phyloP scores from a whole-genome alignment of 2,329 filamentous ascomycete genomes.

The Trichoderma atrobrunneum region DNA sequence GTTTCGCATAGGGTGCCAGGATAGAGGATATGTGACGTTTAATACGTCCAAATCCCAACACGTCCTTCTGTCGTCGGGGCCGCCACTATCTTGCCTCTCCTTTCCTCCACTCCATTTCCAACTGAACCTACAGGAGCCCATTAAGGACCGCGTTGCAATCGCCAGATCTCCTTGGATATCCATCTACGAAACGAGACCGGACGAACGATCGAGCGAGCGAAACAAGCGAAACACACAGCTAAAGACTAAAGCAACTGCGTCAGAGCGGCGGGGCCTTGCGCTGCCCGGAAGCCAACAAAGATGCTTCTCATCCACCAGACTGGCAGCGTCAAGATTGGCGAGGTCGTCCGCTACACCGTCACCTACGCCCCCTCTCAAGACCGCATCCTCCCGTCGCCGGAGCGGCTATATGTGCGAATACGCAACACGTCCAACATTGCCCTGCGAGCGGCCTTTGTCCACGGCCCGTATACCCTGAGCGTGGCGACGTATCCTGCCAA shows the following conservation, averaged over 20 bases:
- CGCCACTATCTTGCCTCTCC: not conserved
- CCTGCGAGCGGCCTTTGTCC: conserved; percentile 89
- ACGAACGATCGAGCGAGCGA: not conserved
- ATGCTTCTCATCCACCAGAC: conserved; percentile 93
- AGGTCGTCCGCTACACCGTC: conserved; percentile 86
- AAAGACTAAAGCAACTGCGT: not conserved
- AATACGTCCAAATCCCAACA: not conserved
- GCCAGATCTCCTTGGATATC: not conserved
- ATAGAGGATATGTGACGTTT: not conserved
- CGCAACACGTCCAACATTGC: conserved; percentile 90
- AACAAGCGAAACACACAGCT: not conserved
- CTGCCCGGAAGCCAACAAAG: not conserved
- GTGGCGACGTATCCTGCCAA: conserved; percentile 79
- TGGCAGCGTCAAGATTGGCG: conserved; percentile 89
- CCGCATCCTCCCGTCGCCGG: conserved; percentile 82
- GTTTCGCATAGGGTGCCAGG: not conserved
- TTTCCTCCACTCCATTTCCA: not conserved
- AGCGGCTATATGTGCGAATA: conserved; percentile 78
- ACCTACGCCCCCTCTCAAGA: conserved; percentile 89
- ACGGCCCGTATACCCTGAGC: conserved; percentile 90
- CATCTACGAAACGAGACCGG: not conserved
- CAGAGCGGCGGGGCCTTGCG: not conserved
- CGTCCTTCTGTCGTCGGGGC: not conserved
- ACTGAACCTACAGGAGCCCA: not conserved
- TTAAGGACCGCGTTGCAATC: not conserved